phyloP scores from a whole-genome alignment of 139 green algal species.

The Chlorella vulgaris region DNA sequence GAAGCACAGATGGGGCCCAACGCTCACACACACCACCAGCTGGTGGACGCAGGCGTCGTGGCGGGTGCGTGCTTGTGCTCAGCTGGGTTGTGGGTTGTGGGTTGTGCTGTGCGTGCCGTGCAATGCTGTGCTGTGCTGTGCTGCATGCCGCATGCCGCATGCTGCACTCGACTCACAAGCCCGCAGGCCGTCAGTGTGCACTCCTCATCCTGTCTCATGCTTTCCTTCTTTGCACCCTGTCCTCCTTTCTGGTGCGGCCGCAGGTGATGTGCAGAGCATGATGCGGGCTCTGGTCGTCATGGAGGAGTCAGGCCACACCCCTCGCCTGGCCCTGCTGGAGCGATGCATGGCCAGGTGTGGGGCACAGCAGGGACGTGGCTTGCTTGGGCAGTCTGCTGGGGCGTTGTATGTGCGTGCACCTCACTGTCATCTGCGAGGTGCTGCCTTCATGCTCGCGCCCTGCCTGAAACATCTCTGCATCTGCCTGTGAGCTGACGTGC shows the following conservation, averaged over 20 bases:
- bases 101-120: background rate
- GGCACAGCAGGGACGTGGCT: background rate
- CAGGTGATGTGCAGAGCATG: conserved; percentile 31
- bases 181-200: too few species aligned
- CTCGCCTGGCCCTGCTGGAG: conserved; percentile 30
- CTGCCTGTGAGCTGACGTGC: background rate
- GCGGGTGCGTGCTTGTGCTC: background rate
- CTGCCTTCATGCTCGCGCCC: background rate
- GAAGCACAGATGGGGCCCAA: conserved; percentile 5
- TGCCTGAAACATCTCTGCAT: background rate
- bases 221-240: too few species aligned
- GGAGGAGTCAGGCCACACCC: conserved; percentile 12
- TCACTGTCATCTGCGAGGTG: background rate
- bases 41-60: conserved; percentile 24
- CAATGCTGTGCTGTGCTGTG: background rate
- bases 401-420: too few species aligned
- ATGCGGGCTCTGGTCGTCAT: background rate
- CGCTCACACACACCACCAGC: conserved; percentile 20
- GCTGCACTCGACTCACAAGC: too few species aligned
- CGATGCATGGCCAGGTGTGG: conserved; percentile 29
- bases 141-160: too few species aligned
- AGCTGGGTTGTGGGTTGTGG: too few species aligned
- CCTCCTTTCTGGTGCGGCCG: too few species aligned
- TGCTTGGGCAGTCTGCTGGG: background rate
- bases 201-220: too few species aligned